Evolutionary conservation across 208 protist species (phyloP), one percentile per base, ranked within the genome.

Genomic region (Angomonas ambiguus): DNA sequence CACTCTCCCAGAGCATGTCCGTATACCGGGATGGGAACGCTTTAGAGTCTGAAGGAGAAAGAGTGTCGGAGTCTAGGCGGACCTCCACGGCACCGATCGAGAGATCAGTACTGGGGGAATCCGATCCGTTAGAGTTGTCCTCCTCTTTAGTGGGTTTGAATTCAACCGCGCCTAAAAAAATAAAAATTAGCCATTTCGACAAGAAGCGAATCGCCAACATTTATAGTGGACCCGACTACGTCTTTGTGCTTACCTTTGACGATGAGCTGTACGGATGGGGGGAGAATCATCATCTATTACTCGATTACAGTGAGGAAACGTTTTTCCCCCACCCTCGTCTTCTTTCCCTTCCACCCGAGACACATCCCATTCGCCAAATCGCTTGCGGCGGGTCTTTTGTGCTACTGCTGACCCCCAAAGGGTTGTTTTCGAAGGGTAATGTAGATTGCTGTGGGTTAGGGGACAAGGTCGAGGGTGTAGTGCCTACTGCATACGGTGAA

Each of bases 371-470:
- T 18, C 72, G 83, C 25, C 83, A 92, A 62, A 67, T 92, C 25
- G 89, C 79, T 22, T 95, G 90, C 59, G 90, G 90, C 18, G 82
- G 73, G 8, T 79, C 66, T 13, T 94, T 94, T 70, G 69, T 79
- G 1, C 55, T 91, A 0, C 80, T 82, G 13, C 78, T 92, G 41
- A 85, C 74, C 8, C 74, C 73, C 41, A 74, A 82, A 18, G 67
- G 78, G 20, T 82, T 95, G 25, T 79, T 81, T 24, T 67, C 77
- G 22, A 79, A 87, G 65, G 88, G 88, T 24, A 74, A 87, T 51
- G 56, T 48, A 18, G 27, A 53, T n/a, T 94, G 80, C 71, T 91
- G 84, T 60, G 85, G 86, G 4, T 76, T 67, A 49, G 75, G 48
- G 10, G 35, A 56, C n/a, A n/a, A n/a, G n/a, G n/a, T n/a, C n/a